phyloP scores from a whole-genome alignment of 179 eudicot species.

The Heliamphora pulchella region DNA sequence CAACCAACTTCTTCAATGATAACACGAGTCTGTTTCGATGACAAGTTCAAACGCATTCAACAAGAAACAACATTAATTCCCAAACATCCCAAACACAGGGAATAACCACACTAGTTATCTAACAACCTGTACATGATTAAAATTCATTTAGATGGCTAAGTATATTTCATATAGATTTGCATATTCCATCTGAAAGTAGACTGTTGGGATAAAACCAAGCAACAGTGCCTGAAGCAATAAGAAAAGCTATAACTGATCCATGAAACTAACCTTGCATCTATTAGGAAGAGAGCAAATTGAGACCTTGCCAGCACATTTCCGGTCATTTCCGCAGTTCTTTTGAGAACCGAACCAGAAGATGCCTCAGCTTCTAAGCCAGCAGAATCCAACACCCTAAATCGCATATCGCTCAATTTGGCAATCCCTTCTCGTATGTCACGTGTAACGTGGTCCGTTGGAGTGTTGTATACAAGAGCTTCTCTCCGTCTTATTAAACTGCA shows the following conservation, averaged over 20 bases:
- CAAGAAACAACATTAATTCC: neutral
- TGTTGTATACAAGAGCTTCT: constrained; percentile 94
- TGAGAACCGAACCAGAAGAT: constrained; percentile 84
- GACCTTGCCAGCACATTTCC: constrained; percentile 63
- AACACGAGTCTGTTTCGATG: neutral
- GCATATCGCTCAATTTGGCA: constrained; percentile 79
- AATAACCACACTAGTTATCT: neutral
- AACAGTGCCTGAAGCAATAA: neutral
- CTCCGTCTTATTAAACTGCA: constrained; percentile 81
- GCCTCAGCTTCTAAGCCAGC: constrained; percentile 98
- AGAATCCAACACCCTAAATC: constrained; percentile 87
- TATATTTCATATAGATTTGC: neutral
- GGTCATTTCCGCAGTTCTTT: constrained; percentile 89
- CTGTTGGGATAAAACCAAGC: neutral
- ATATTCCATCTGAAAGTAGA: neutral
- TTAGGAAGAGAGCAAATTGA: constrained; percentile 70
- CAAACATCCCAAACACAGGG: neutral
- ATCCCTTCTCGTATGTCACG: constrained; percentile 91
- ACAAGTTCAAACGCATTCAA: neutral
- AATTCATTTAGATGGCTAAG: neutral
- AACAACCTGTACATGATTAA: neutral
- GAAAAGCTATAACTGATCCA: neutral
- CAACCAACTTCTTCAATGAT: constrained; percentile 3
- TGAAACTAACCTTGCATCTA: constrained; percentile 66
- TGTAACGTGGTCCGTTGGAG: constrained; percentile 94